Base-by-base conservation (phyloP, 2,329 filamentous ascomycete genomes). In the Triangularia verruculosa region DNA sequence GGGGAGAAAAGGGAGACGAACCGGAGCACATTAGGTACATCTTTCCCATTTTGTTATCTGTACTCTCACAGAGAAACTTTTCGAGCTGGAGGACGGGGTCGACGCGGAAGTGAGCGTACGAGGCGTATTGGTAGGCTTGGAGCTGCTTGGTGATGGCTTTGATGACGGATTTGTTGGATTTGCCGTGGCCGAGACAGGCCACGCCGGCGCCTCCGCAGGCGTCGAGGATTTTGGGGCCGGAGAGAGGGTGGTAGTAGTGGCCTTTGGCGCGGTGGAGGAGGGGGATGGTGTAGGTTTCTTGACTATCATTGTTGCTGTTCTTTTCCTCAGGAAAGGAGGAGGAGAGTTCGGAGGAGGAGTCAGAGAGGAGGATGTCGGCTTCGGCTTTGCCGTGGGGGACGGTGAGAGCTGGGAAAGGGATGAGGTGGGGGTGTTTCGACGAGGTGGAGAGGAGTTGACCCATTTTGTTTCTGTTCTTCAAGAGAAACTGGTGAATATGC, bases 171-270 rank as follows among this genome's bases (percentile, higher is more conserved):
- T 79, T 71, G 39, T 47, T 47, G 39, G 39, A 47, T 59, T 89
- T 82, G 28, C 85, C 86, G 69, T 92, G 87, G 6, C 91, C 91
- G 9, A 94, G 77, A 71, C 87, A 89, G 9, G 86, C 82, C 3
- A 93, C 90, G 22, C 88, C 89, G 2, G 91, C 89, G 20, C 91
- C 91, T 27, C 88, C 85, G 20, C 88, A 90, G 1, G 86, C 88
- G 73, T 95, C 91, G 13, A 93, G 82, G 52, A 95, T 83, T 32
- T 77, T 78, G 24, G 82, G 80, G 1, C 87, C 88, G 24, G 73
- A 67, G 5, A 43, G 34, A 17, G 71, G 51, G 43, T 65, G 61
- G 63, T 72, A 67, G 60, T 69, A 68, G 53, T 71, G 65, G 25
- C 70, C 72, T 47, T 67, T 69, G 32, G 66, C 69, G 32, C 64